These are phyloP conservation scores for Debaryomyces castellii DNA, from an alignment of 805 yeast species.

Conservation along the genomic window DNA sequence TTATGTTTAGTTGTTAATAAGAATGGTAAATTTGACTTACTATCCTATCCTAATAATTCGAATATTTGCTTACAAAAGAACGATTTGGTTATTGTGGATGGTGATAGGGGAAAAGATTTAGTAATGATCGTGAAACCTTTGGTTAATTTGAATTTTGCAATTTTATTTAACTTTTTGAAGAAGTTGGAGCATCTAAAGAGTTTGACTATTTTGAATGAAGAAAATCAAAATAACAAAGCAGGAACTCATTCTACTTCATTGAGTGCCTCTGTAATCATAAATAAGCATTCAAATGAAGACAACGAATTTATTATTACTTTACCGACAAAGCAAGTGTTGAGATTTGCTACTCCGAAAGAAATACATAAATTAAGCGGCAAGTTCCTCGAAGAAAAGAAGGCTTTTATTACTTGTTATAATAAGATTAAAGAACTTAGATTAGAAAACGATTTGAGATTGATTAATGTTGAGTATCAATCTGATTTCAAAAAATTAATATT, in stretches of 20 bases:
- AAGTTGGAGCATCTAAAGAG: slow-evolving; percentile 68
- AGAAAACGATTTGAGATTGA: slow-evolving; percentile 39
- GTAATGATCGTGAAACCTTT: slow-evolving; percentile 70
- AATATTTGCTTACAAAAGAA: slow-evolving; percentile 56
- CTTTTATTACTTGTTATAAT: slow-evolving; percentile 60
- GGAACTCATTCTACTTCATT: slow-evolving; percentile 41
- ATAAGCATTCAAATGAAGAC: slow-evolving; percentile 49
- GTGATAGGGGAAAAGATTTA: slow-evolving; percentile 80
- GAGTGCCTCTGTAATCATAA: slow-evolving; percentile 36
- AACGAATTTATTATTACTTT: slow-evolving; percentile 61
- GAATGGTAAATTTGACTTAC: slow-evolving; percentile 67
- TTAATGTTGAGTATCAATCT: slow-evolving; percentile 45
- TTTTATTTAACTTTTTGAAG: slow-evolving; percentile 70
- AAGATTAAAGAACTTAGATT: slow-evolving; percentile 50
- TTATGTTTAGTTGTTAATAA: slow-evolving; percentile 55
- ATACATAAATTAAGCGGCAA: slow-evolving; percentile 60
- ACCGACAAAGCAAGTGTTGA: slow-evolving; percentile 73
- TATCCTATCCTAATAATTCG: slow-evolving; percentile 65
- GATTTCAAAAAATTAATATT: slow-evolving; percentile 47
- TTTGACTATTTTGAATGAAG: slow-evolving; percentile 33
- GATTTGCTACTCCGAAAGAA: slow-evolving; percentile 77
- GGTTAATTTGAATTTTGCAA: slow-evolving; percentile 61
- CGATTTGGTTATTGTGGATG: slow-evolving; percentile 77
- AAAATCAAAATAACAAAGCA: slow-evolving; percentile 19
- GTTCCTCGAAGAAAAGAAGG: slow-evolving; percentile 69